These are phyloP conservation scores for Phyllosticta paracitricarpa DNA, from an alignment of 2,329 filamentous ascomycete species.

Conservation along the genomic window DNA sequence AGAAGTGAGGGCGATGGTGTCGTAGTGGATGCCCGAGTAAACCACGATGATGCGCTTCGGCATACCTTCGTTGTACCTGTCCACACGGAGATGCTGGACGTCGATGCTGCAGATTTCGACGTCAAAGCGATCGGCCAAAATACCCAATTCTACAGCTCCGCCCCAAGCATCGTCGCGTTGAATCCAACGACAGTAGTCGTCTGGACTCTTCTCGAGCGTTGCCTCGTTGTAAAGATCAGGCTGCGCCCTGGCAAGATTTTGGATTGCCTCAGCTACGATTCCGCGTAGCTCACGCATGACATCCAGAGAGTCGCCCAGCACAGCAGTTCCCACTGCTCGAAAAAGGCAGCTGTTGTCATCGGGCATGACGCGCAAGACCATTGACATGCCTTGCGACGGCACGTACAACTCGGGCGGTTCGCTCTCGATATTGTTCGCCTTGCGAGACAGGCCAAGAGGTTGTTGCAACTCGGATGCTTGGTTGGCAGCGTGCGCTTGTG, in stretches of 20 bases:
- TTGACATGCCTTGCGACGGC: conserved; percentile 44
- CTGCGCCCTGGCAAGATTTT: conserved; percentile 41
- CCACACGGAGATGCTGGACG: conserved; percentile 57
- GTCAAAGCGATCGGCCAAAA: conserved; percentile 74
- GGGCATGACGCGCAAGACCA: conserved; percentile 84
- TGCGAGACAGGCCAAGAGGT: conserved; percentile 33
- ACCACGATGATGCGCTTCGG: conserved; percentile 65
- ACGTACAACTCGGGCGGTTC: conserved; percentile 54
- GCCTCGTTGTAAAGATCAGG: conserved; percentile 64
- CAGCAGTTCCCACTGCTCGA: conserved; percentile 71
- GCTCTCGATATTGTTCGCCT: conserved; percentile 34
- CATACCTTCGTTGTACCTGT: conserved; percentile 69
- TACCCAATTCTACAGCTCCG: conserved; percentile 79
- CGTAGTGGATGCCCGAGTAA: conserved; percentile 90
- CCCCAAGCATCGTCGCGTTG: conserved; percentile 77
- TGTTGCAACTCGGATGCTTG: conserved; percentile 13
- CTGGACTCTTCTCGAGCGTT: conserved; percentile 60
- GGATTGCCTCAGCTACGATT: conserved; percentile 70
- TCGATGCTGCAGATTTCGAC: conserved; percentile 80
- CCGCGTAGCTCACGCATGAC: conserved; percentile 63
- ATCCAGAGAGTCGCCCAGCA: conserved; percentile 55
- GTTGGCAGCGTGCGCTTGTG: conserved; percentile 3
- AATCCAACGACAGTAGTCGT: conserved; percentile 74
- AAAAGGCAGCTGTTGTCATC: conserved; percentile 96
- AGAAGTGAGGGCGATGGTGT: conserved; percentile 66